These are phyloP conservation scores for Seiridium unicorne DNA, from an alignment of 2,329 filamentous ascomycete genomes.

Conservation along the genomic window DNA sequence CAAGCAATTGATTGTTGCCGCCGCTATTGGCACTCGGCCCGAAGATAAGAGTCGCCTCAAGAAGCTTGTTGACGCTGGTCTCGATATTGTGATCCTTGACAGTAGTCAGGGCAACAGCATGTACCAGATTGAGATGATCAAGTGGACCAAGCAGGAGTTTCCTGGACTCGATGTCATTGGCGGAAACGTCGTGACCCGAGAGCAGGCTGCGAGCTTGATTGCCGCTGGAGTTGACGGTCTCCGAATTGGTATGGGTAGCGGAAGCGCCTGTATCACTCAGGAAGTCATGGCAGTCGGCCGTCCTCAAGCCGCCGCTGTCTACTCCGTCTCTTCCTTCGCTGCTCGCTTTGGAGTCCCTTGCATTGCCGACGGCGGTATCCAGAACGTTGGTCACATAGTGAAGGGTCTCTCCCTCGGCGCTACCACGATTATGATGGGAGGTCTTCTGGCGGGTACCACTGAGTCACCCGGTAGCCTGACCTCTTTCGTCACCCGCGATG, in stretches of 20 bases:
- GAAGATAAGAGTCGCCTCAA: conserved; percentile 86
- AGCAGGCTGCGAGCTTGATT: conserved; percentile 91
- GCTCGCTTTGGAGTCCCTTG: conserved; percentile 93
- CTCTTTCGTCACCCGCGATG: conserved; percentile 93
- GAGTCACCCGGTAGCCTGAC: conserved; percentile 81
- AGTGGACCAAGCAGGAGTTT: conserved; percentile 87
- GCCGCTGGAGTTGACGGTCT: conserved; percentile 93
- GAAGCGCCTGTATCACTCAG: conserved; percentile 97
- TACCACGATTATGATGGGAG: conserved; percentile 98
- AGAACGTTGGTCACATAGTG: conserved; percentile 98
- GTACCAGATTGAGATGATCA: conserved; percentile 98
- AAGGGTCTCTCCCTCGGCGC: conserved; percentile 95
- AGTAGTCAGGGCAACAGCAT: conserved; percentile 97
- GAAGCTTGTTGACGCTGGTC: conserved; percentile 88
- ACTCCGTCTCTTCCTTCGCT: conserved; percentile 85
- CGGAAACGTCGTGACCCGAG: conserved; percentile 96
- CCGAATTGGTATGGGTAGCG: conserved; percentile 98
- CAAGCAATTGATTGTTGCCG: conserved; percentile 95
- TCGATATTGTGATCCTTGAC: conserved; percentile 94
- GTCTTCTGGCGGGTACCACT: conserved; percentile 92
- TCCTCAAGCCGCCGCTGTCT: conserved; percentile 91
- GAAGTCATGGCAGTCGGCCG: conserved; percentile 99
- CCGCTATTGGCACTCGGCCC: conserved; percentile 90
- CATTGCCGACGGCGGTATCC: conserved; percentile 96
- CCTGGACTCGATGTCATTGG: conserved; percentile 90